phyloP scores from a whole-genome alignment of 2,329 filamentous ascomycete species.

The Aspergillus texensis region DNA sequence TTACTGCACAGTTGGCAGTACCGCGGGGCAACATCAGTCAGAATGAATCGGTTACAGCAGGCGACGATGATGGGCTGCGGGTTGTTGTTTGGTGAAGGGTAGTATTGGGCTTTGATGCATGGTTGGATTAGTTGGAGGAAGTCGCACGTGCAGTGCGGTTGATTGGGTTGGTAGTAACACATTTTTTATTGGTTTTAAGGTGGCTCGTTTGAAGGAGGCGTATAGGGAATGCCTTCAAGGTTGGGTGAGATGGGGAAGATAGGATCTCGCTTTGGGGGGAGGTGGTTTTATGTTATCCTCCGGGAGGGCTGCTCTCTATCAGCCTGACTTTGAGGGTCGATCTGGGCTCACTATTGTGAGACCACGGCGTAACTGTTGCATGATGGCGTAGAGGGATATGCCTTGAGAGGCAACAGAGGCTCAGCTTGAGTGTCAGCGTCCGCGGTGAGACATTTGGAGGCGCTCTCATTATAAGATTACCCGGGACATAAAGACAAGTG shows the following conservation, averaged over 20 bases:
- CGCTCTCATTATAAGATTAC: background rate
- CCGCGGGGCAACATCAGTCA: conserved; percentile 4
- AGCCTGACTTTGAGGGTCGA: background rate
- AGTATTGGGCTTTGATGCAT: conserved; percentile 13
- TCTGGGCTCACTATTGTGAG: background rate
- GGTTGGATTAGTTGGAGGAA: conserved; percentile 25
- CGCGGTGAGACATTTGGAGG: background rate
- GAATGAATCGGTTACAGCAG: conserved; percentile 8
- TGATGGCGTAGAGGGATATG: background rate
- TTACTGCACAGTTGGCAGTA: conserved; percentile 3
- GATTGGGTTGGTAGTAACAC: conserved; percentile 25
- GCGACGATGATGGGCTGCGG: conserved; percentile 17
- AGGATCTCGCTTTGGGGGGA: background rate
- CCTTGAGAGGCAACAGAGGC: background rate
- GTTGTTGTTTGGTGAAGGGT: conserved; percentile 13
- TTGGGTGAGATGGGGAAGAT: background rate
- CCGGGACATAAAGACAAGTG: background rate
- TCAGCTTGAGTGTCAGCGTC: background rate
- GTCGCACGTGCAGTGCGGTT: conserved; percentile 21
- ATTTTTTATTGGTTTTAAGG: conserved; percentile 1
- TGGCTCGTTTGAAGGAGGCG: background rate
- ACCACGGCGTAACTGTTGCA: background rate
- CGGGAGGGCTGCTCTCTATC: background rate
- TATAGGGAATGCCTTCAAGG: background rate
- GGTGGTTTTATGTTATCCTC: background rate